Evolutionary conservation across 495 filamentous ascomycete genomes (phyloP), one percentile per base, ranked within the genome.

Genomic region (Trichoderma gamsii): DNA sequence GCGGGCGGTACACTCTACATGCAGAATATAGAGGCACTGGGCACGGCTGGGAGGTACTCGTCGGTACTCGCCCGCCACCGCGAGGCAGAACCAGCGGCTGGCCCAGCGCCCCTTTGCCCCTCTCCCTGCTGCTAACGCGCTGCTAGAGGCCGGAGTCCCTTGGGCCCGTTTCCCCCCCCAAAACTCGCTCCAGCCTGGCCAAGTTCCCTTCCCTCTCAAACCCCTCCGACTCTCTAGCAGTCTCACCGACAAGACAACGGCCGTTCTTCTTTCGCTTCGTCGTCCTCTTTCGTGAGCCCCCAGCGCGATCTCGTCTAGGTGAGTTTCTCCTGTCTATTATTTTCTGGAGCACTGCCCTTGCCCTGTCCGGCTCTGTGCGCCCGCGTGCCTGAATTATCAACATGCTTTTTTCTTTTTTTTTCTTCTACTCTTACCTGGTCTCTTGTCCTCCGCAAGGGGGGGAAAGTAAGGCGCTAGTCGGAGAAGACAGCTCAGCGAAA

Each of bases 241-340:
- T 66, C 65, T 51, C 65, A 66, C 65, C 65, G 65, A 66, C 65
- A 66, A 43, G 41, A 65, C n/a, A 46, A 18, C 64, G 29, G 56
- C 27, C 56, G 29, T 25, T 23, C 12, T 23, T n/a, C 64, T 27
- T 21, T 65, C 44, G 23, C 64, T 41, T 46, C 65, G 43, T 66
- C 65, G 63, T 65, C 63, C 35, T 65, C 49, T 46, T 18, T 46
- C 44, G 23, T 32, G 56, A 29, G 56, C 27, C 15, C 15, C 56
- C 56, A 61, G 29, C 56, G 25, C 56, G 41, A 46, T 9, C 49
- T 18, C 41, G 25, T n/a, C 25, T 44, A 66, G 65, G 65, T 66
- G 65, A 66, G 65, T 66, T 66, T 49, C 1, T 29, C 21, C 0
- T 65, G 16, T 23, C 18, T 35, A 18, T 15, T 64, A 13, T 23